Evolutionary conservation across 2,329 filamentous ascomycete species (phyloP).

Genomic region (Curvularia sp.): DNA sequence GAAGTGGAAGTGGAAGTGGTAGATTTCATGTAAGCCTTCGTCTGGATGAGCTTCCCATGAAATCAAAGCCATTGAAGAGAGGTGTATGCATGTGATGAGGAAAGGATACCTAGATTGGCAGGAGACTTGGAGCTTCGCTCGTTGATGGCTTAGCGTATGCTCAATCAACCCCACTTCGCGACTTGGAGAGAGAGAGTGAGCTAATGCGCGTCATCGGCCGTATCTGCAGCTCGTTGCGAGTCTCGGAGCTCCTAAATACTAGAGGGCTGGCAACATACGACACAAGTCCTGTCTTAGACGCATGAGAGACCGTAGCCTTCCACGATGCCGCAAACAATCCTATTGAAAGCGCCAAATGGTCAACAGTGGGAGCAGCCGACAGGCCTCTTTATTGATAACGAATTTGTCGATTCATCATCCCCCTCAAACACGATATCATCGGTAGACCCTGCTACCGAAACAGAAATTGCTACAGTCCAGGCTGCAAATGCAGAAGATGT

Average conservation of each 20-base stretch:
- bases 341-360: conserved; percentile 52
- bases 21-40: background rate
- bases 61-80: background rate
- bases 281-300: background rate
- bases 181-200: background rate
- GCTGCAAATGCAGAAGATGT: conserved; percentile 46
- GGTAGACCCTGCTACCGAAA: conserved; percentile 34
- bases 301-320: background rate
- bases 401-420: conserved; percentile 51
- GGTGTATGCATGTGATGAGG: background rate
- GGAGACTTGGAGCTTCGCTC: background rate
- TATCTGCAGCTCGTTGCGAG: background rate
- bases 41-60: background rate
- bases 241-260: background rate
- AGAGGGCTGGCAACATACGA: background rate
- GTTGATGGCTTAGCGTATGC: conserved; percentile 1
- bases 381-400: conserved; percentile 56
- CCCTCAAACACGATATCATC: conserved; percentile 31
- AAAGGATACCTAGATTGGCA: background rate
- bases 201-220: background rate
- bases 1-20: no score
- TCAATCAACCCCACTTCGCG: conserved; percentile 5
- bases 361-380: conserved; percentile 49
- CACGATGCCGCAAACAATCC: conserved; percentile 22
- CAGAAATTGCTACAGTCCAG: conserved; percentile 42